Conservation (phyloP, 2,329 filamentous ascomycete species). For the Claviceps sorghi region DNA sequence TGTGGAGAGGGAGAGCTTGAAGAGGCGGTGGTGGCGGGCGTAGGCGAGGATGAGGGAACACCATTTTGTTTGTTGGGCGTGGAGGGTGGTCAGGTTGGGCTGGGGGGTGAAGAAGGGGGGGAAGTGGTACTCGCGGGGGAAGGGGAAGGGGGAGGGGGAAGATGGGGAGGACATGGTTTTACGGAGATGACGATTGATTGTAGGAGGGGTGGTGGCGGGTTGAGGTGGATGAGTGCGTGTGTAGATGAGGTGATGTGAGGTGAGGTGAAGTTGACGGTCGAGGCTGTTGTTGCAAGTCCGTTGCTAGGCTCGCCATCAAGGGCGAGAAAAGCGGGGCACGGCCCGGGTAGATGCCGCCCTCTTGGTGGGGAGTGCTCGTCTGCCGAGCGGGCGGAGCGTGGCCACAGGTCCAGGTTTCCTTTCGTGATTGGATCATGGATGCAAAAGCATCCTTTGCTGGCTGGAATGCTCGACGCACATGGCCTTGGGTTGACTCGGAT, state of each 20-base stretch:
- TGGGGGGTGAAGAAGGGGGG: constrained; percentile 78
- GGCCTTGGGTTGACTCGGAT: too few species aligned
- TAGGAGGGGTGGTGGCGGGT: background rate
- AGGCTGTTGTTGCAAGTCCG: background rate
- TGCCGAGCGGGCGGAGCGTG: too few species aligned
- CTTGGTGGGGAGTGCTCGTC: too few species aligned
- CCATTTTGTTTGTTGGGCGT: constrained; percentile 74
- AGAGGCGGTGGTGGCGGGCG: constrained; percentile 64
- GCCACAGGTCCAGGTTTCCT: too few species aligned
- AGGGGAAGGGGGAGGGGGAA: constrained; percentile 14
- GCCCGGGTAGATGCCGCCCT: background rate
- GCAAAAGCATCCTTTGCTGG: too few species aligned
- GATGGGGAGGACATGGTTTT: background rate
- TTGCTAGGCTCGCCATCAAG: background rate
- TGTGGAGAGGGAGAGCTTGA: constrained; percentile 51
- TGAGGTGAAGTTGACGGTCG: background rate
- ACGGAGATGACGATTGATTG: background rate
- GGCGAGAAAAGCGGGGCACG: background rate
- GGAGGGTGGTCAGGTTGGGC: constrained; percentile 56
- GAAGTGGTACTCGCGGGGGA: constrained; percentile 56
- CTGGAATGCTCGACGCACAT: too few species aligned
- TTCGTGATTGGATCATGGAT: too few species aligned
- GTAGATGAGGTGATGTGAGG: background rate
- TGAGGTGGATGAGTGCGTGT: background rate
- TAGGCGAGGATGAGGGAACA: constrained; percentile 71